Percentiles rank a stretch among this genome's conserved stretches.
phyloP scores from a whole-genome alignment of 805 yeast species.

The Sugiyamaella mastotermitis region DNA sequence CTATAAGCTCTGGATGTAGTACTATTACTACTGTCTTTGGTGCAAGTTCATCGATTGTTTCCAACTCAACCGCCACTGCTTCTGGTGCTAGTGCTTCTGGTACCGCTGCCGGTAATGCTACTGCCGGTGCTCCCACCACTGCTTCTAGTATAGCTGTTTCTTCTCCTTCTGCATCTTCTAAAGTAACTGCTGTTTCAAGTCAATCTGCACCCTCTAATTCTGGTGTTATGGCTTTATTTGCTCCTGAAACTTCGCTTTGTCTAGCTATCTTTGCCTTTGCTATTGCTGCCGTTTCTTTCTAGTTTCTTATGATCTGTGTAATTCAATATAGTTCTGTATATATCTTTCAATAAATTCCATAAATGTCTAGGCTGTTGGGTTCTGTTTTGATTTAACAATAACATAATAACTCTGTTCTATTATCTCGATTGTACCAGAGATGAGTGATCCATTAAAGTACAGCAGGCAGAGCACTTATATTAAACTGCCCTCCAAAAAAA shows the following conservation, averaged over 20 bases:
- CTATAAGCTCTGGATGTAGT: conserved; percentile 8
- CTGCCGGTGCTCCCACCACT: conserved; percentile 6
- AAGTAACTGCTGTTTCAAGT: background rate
- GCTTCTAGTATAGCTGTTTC: conserved; percentile 3
- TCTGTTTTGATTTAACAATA: too few relatives aligned
- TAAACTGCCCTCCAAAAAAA: too few relatives aligned
- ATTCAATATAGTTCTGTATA: background rate
- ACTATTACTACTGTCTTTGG: conserved; percentile 12
- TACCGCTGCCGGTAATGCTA: conserved; percentile 6
- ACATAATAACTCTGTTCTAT: too few relatives aligned
- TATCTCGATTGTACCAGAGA: too few relatives aligned
- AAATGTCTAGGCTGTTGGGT: too few relatives aligned
- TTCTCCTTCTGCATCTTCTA: conserved; percentile 4
- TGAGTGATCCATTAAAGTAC: too few relatives aligned
- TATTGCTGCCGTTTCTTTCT: background rate
- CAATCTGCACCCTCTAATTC: background rate
- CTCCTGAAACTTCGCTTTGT: background rate
- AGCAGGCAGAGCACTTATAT: too few relatives aligned
- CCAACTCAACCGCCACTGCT: conserved; percentile 1
- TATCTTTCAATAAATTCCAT: background rate
- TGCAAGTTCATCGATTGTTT: background rate
- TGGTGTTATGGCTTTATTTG: conserved; percentile 1
- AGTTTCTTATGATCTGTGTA: background rate
- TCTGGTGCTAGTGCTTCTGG: conserved; percentile 4
- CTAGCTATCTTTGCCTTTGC: background rate